Evolutionary conservation across 345 rosid species (phyloP).

Genomic region (Eutrema heterophyllum): DNA sequence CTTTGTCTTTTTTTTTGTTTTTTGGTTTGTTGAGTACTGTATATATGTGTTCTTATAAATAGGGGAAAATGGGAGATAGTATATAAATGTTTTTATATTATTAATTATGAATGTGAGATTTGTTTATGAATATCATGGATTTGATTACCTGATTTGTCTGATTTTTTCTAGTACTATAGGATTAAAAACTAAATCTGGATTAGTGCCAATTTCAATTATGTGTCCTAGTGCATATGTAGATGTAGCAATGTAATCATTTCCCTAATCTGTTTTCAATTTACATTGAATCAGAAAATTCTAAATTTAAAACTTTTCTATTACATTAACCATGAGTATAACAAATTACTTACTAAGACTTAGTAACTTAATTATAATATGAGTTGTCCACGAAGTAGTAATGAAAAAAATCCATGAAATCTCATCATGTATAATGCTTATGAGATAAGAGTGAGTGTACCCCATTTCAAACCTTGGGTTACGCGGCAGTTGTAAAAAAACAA

Average conservation of each 20-base stretch:
- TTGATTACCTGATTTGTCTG: not conserved
- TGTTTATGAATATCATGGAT: not conserved
- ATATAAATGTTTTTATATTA: not conserved
- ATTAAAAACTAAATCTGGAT: not conserved
- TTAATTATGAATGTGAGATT: slow-evolving; percentile 1
- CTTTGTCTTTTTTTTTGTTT: not conserved
- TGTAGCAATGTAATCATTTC: not conserved
- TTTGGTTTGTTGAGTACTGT: too few relatives aligned
- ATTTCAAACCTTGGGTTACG: not conserved
- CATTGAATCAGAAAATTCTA: not conserved
- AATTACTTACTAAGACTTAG: not conserved
- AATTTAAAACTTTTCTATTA: not conserved
- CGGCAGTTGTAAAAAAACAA: not conserved
- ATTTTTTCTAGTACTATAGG: not conserved
- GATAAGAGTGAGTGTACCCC: too few relatives aligned
- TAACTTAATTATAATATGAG: not conserved
- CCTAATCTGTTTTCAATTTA: not conserved
- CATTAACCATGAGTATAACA: not conserved
- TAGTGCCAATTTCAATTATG: not conserved
- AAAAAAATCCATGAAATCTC: not conserved
- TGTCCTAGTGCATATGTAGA: not conserved
- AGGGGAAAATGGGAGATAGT: not conserved
- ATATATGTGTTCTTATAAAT: not conserved
- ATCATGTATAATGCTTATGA: too few relatives aligned
- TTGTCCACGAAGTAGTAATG: too few relatives aligned